Base-by-base conservation (phyloP, 2,329 filamentous ascomycete species). In the Hypoxylon sp. region DNA sequence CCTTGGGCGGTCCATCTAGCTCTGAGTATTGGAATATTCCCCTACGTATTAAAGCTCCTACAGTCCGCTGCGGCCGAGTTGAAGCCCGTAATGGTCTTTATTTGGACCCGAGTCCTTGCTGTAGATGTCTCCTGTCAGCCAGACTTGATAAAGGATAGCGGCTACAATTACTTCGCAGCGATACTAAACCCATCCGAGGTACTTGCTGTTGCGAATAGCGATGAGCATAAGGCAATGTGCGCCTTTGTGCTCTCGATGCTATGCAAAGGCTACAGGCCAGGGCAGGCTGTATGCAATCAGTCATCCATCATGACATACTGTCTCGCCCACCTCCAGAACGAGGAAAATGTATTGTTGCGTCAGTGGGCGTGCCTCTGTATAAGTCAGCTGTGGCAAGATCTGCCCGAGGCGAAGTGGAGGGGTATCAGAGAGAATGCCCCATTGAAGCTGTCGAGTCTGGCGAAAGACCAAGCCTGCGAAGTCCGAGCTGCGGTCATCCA, bases 1-100 rank as follows among this genome's bases (percentile, higher is more conserved):
- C 95, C 95, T 0, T 99, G 95, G 95, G 96, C 95, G 28, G 95
- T 99, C n/a, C 95, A 98, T 76, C 87, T 99, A 41, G 95, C 95
- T 15, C 84, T 99, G 15, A 97, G 94, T 77, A 99, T 99, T 65
- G 95, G 95, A 22, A 99, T 99, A 66, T 99, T 99, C 77, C 95
- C 95, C 0, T 99, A 99, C 74, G 95, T 99, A n/a, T 82, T 99
- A 32, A 99, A 99, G 79, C 83, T 99, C 24, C 82, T 99, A 17
- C 95, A 99, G 76, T 98, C 95, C 4, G 94, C 96, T 48, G 95
- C 95, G 0, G 87, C 93, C 48, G 95, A 99, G 77, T 81, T 99
- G 65, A 98, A 98, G 74, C 94, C 95, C 0, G 94, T 98, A 63
- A 98, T 99, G 95, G 94, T 99, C 4, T 99, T 98, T 77, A 99